Conservation (phyloP, 345 rosid genomes). For the Arabis hirsuta region DNA sequence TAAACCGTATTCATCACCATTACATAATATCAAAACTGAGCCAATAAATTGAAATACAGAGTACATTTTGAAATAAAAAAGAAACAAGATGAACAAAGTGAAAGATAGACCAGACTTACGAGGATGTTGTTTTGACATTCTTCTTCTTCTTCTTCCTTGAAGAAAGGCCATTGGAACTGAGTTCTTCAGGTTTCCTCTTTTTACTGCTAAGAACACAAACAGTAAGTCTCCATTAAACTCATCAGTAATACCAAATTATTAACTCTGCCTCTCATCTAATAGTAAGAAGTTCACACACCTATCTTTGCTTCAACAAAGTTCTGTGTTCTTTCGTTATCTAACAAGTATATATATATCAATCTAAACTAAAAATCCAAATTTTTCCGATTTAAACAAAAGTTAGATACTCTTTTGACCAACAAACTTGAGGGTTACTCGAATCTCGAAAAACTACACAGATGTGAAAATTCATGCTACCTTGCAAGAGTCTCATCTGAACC, state of each 20-base stretch:
- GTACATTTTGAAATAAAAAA: not conserved
- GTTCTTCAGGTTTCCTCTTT: slow-evolving; percentile 72
- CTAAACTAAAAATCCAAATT: not conserved
- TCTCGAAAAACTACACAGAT: not conserved
- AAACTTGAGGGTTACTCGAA: not conserved
- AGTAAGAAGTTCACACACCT: not conserved
- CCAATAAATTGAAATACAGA: slow-evolving; percentile 17
- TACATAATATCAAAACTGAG: slow-evolving; percentile 16
- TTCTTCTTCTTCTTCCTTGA: slow-evolving; percentile 75
- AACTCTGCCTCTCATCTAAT: slow-evolving; percentile 24
- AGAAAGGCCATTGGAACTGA: slow-evolving; percentile 60
- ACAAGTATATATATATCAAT: not conserved
- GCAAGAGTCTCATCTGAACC: slow-evolving; percentile 26
- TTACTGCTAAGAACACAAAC: slow-evolving; percentile 51
- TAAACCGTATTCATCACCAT: not conserved
- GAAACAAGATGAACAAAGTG: not conserved
- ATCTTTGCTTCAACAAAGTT: not conserved
- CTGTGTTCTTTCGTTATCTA: not conserved
- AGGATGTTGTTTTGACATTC: slow-evolving; percentile 1
- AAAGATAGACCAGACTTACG: slow-evolving; percentile 10
- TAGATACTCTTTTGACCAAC: slow-evolving; percentile 7
- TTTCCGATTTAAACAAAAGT: not conserved
- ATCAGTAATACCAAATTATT: not conserved
- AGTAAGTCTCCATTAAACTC: slow-evolving; percentile 3
- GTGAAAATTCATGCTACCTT: slow-evolving; percentile 28